Percentiles rank a stretch among this genome's conserved stretches.
These are phyloP conservation scores for Penicillium bovifimosum DNA, from an alignment of 495 filamentous ascomycete species.

Conservation along the genomic window DNA sequence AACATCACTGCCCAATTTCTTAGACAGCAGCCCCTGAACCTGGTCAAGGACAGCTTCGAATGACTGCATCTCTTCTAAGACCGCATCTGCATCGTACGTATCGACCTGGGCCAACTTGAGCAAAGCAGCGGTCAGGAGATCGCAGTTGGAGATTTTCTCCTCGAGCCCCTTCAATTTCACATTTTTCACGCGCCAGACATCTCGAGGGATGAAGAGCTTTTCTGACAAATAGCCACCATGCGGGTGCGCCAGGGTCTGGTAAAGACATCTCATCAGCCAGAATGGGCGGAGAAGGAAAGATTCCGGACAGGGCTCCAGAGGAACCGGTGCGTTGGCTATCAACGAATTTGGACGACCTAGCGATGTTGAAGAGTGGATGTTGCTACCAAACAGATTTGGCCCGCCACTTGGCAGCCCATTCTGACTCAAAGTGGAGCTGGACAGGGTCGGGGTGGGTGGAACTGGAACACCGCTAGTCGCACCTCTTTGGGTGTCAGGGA, in stretches of 20 bases:
- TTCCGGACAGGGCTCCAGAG: conserved; percentile 87
- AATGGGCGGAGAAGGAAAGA: conserved; percentile 84
- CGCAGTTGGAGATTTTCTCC: conserved; percentile 92
- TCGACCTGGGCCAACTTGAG: conserved; percentile 78
- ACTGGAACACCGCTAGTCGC: conserved; percentile 49
- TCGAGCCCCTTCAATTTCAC: conserved; percentile 87
- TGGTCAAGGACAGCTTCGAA: conserved; percentile 84
- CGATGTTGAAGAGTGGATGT: conserved; percentile 68
- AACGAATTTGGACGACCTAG: conserved; percentile 62
- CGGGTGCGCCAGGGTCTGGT: conserved; percentile 87
- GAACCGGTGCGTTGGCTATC: conserved; percentile 55
- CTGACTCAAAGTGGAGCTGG: conserved; percentile 50
- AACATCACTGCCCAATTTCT: conserved; percentile 87
- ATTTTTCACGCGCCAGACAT: conserved; percentile 90
- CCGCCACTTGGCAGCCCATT: conserved; percentile 58
- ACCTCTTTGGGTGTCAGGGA: conserved; percentile 49
- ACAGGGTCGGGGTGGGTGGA: conserved; percentile 63
- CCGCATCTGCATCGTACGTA: conserved; percentile 80
- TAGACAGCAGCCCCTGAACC: conserved; percentile 66
- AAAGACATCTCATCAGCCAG: conserved; percentile 92
- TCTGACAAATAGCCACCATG: conserved; percentile 88
- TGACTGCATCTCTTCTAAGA: conserved; percentile 93
- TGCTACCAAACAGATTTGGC: conserved; percentile 75
- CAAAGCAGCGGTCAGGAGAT: conserved; percentile 84
- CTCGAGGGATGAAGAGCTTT: conserved; percentile 83